Base-by-base conservation (phyloP, 1,284 basidiomycete species). In the Salmacisia buchloeana region DNA sequence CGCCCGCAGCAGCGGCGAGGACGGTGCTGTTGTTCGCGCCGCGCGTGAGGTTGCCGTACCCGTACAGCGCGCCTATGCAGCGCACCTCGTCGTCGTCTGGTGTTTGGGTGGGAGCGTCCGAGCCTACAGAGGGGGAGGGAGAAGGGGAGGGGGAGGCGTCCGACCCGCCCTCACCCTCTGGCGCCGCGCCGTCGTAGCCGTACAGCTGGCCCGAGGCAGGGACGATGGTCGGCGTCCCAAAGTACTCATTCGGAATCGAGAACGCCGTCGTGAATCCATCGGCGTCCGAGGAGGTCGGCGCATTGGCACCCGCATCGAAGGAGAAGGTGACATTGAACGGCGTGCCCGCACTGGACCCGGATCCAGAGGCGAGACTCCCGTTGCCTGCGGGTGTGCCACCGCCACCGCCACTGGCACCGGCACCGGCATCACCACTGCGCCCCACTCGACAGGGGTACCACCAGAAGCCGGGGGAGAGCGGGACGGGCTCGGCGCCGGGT, bases 391-490 rank as follows among this genome's bases (percentile, higher is more conserved):
- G n/a, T n/a, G n/a, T n/a, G n/a, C n/a, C n/a, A n/a, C n/a, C n/a
- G n/a, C n/a, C n/a, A n/a, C n/a, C n/a, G n/a, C n/a, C n/a, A n/a
- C n/a, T n/a, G n/a, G n/a, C n/a, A n/a, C n/a, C n/a, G n/a, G n/a
- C n/a, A n/a, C n/a, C n/a, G n/a, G n/a, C n/a, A n/a, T n/a, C n/a
- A n/a, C n/a, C n/a, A n/a, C n/a, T n/a, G n/a, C n/a, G n/a, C n/a
- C n/a, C 2, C 41, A 15, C 41, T 15, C 41, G 29, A 54, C 49
- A 54, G 13, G 49, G 49, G 49, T 54, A 54, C 49, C 49, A 54
- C 27, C 29, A 54, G 49, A 31, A 54, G 13, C 49, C 49, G 15
- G 49, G 49, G 10, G 15, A 31, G 15, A 54, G 29, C 3, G 49
- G 49, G 5, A 54, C 29, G 12, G 25, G 49, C 7, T 31, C 27